Conservation (phyloP, 2,329 filamentous ascomycete species). For the Epichloe sibirici region DNA sequence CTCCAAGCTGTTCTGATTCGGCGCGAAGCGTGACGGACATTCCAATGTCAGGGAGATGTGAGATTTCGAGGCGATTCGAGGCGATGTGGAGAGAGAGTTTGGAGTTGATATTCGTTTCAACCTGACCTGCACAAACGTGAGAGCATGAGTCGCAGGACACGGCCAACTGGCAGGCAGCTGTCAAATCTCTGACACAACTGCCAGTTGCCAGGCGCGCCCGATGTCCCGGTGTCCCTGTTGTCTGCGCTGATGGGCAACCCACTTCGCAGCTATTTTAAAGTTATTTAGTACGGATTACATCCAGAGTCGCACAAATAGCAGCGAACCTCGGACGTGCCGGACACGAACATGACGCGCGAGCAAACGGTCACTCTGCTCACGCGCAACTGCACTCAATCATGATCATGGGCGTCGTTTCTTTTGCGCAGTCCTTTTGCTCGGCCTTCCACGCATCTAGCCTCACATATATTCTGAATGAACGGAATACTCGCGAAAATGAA, state of each 20-base stretch:
- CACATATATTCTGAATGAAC: background rate
- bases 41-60: background rate
- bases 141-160: background rate
- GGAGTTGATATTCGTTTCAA: background rate
- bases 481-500: background rate
- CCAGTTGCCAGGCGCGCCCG: background rate
- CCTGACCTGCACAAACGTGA: background rate
- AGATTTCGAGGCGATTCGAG: background rate
- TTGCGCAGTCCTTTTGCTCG: too few species aligned
- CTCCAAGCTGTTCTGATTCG: background rate
- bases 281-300: background rate
- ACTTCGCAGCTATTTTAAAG: background rate
- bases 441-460: background rate
- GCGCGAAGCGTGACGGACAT: background rate
- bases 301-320: background rate
- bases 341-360: background rate
- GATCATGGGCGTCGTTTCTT: too few species aligned
- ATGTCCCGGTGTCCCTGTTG: background rate
- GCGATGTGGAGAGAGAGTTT: background rate
- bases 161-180: conserved; percentile 1
- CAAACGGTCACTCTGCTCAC: background rate
- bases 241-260: background rate
- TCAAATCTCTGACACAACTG: background rate
- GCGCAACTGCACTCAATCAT: background rate
- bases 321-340: background rate